Percentiles rank a stretch among this genome's conserved stretches.
phyloP scores from a whole-genome alignment of 139 green algal species.

The Parachlorella kessleri region DNA sequence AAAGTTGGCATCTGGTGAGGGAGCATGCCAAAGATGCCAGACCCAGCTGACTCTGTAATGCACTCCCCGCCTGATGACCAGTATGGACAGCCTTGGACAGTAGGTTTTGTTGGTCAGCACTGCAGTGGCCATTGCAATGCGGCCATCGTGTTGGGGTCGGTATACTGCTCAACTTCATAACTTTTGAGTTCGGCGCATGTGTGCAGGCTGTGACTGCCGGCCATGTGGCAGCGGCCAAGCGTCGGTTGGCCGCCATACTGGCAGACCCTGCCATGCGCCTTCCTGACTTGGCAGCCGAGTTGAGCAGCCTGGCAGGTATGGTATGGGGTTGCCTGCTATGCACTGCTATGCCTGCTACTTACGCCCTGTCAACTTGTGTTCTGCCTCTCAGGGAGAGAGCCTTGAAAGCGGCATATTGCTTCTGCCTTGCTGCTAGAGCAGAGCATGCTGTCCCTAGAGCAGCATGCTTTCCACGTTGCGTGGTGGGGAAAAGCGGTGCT shows the following conservation, averaged over 20 bases:
- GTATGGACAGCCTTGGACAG: too few species aligned
- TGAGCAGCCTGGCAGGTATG: slow-evolving; percentile 24
- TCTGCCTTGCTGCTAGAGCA: not conserved
- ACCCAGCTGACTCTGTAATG: too few species aligned
- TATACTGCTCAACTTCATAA: too few species aligned
- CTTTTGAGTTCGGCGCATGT: not conserved
- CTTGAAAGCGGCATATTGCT: not conserved
- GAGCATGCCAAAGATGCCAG: too few species aligned
- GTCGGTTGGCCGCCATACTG: slow-evolving; percentile 64
- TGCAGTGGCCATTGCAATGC: too few species aligned
- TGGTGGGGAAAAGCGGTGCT: too few species aligned
- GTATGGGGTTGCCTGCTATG: not conserved
- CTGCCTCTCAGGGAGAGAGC: not conserved
- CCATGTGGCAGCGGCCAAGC: slow-evolving; percentile 30
- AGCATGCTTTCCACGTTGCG: not conserved
- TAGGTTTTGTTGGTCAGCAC: too few species aligned
- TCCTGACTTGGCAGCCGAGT: slow-evolving; percentile 58
- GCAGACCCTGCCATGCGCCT: slow-evolving; percentile 64
- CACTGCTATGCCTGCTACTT: not conserved
- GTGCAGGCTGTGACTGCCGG: not conserved
- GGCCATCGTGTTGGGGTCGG: too few species aligned
- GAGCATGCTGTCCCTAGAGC: not conserved
- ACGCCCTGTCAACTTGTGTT: not conserved
- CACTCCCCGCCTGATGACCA: too few species aligned
- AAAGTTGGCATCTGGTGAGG: too few species aligned